phyloP scores from a whole-genome alignment of 352 stramenopile genomes.

The Pythium guiyangense region DNA sequence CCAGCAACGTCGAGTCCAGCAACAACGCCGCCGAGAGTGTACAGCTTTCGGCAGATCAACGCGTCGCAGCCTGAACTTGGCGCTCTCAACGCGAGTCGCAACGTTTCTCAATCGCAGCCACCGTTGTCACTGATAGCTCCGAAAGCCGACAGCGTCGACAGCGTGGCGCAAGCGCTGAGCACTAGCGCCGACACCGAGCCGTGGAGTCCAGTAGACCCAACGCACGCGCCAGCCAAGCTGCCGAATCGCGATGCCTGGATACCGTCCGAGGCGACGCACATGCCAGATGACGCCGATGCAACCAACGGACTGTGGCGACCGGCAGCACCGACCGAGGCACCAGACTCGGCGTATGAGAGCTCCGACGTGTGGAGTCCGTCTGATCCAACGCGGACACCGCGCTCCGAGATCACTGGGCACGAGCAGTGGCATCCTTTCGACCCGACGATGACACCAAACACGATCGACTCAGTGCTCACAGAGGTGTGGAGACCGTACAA shows the following conservation, averaged over 20 bases:
- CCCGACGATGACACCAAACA: neutral
- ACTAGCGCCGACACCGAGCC: neutral
- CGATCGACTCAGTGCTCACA: too few species aligned
- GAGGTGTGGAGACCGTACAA: neutral
- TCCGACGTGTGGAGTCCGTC: neutral
- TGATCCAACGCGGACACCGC: neutral
- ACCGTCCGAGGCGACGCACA: neutral
- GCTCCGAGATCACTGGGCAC: neutral
- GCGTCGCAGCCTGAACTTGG: too few species aligned
- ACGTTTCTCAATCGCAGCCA: too few species aligned
- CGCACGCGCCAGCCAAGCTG: neutral
- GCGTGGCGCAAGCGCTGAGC: neutral
- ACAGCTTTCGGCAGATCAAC: too few species aligned
- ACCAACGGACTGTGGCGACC: neutral
- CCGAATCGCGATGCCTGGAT: neutral
- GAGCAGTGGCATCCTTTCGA: neutral
- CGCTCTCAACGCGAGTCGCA: too few species aligned
- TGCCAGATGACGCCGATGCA: neutral
- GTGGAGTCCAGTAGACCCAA: slow-evolving; percentile 1
- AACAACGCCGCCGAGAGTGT: too few species aligned
- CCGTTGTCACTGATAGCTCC: neutral
- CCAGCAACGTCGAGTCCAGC: too few species aligned
- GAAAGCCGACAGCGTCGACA: neutral
- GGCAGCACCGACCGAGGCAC: neutral
- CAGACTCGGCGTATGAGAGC: neutral